Base-by-base conservation (phyloP, 2,329 filamentous ascomycete genomes). In the Cryphonectria japonica region DNA sequence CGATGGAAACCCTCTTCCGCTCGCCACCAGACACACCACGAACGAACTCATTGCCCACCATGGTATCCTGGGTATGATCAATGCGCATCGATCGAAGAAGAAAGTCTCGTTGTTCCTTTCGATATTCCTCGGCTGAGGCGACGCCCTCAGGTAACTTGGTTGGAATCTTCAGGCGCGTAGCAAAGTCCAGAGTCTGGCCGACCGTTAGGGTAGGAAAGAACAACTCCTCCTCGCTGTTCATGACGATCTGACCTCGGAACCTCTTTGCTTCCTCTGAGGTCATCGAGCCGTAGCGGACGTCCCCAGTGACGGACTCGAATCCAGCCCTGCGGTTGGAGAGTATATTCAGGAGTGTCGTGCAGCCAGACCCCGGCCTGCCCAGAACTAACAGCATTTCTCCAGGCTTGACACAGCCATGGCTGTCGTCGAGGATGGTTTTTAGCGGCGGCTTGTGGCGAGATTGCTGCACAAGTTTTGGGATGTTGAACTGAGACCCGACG, bases 1-100 rank as follows among this genome's bases (percentile, higher is more conserved):
- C 87, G 67, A 93, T 91, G 1, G 88, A 91, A 5, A 96, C 93
- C 78, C 94, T 89, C 82, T 96, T 95, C 69, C 90, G 84, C 78
- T 93, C 91, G 57, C 91, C 91, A 39, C 91, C 91, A 9, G 87
- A 90, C 0, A 93, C 87, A 64, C 93, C 93, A 1, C 91, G 88
- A 14, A 94, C 85, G 59, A 91, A 89, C 74, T 93, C 91, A 72
- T 93, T 90, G 9, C 93, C 93, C 14, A 95, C 91, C 75, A 90
- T 92, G 8, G 92, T 94, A 71, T 90, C 86, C 75, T 91, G 83
- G 0, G 91, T 92, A 75, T 94, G 91, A 0, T 80, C 80, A 34
- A 91, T 89, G 0, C 84, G 81, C 83, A 90, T 85, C 0, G 86
- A 85, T 69, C 85, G 79, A 1, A 91, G 82, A 1, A 91, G 76